Conservation (phyloP, 2,329 filamentous ascomycete species). For the Colletotrichum tropicicola region DNA sequence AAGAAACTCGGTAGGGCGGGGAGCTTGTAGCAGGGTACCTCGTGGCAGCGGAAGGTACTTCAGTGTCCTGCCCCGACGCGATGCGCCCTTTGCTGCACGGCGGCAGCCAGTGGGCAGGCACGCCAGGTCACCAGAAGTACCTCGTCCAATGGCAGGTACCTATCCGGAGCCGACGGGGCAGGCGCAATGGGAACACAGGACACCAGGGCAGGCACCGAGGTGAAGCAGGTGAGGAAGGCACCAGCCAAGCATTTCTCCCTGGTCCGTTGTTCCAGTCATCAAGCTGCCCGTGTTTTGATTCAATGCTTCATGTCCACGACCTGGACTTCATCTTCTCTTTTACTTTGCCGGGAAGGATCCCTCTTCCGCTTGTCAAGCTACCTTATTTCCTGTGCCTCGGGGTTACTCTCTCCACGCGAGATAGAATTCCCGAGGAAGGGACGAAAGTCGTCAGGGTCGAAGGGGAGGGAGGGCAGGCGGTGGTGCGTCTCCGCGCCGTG, state of each 20-base stretch:
- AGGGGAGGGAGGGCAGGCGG: background rate
- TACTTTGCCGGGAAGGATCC: background rate
- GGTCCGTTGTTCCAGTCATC: background rate
- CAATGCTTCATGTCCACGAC: too few species aligned
- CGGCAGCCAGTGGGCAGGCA: background rate
- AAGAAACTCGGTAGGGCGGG: conserved; percentile 18
- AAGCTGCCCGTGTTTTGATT: background rate
- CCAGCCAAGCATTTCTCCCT: background rate
- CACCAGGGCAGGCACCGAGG: background rate
- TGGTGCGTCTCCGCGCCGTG: background rate
- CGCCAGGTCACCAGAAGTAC: background rate
- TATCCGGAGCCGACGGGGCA: conserved; percentile 3
- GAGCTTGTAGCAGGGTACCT: background rate
- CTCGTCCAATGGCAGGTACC: background rate
- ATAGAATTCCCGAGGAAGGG: background rate
- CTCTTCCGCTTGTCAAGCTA: background rate
- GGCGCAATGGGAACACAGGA: too few species aligned
- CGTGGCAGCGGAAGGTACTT: too few species aligned
- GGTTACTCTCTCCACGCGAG: background rate
- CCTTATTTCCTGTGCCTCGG: background rate
- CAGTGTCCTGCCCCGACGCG: too few species aligned
- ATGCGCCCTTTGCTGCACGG: background rate
- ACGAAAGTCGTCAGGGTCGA: background rate
- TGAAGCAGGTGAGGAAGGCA: background rate
- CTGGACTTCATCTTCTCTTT: too few species aligned